Conservation (phyloP, 345 rosid genomes). For the Iberis pinnata region DNA sequence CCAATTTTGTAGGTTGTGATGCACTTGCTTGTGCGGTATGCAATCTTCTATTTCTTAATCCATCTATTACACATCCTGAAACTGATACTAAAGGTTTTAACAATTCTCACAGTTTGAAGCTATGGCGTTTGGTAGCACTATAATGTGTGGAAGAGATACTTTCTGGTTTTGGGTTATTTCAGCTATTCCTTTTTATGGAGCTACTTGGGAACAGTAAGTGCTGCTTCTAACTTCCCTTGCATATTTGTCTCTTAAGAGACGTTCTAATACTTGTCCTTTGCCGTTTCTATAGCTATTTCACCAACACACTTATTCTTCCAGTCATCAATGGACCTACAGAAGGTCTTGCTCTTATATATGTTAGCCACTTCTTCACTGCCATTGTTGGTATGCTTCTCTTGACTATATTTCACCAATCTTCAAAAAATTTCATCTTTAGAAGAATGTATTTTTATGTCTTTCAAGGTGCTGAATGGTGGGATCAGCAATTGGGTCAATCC, state of each 20-base stretch:
- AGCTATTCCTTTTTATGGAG: constrained; percentile 89
- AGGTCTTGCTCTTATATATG: constrained; percentile 82
- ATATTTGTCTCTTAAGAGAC: background rate
- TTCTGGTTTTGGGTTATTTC: constrained; percentile 99
- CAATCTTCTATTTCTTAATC: background rate
- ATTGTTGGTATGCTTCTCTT: constrained; percentile 59
- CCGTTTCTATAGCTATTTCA: constrained; percentile 64
- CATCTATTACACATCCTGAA: background rate
- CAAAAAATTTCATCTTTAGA: constrained; percentile 1
- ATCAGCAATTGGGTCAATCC: constrained; percentile 61
- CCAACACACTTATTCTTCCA: constrained; percentile 91
- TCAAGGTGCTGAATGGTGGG: constrained; percentile 97
- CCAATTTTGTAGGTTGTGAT: constrained; percentile 73
- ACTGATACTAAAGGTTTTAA: background rate
- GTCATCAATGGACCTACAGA: constrained; percentile 94
- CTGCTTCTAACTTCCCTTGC: constrained; percentile 7
- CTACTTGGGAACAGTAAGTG: constrained; percentile 97
- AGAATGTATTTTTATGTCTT: background rate
- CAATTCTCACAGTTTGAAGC: constrained; percentile 73
- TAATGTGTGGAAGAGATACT: constrained; percentile 82
- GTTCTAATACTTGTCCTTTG: background rate
- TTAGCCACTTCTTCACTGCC: constrained; percentile 69
- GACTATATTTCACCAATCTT: background rate
- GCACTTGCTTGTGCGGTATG: constrained; percentile 99
- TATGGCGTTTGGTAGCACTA: constrained; percentile 91